Evolutionary conservation across 768 basidiomycete genomes (phyloP), one percentile per base, ranked within the genome.

Genomic region (Amanita pseudoporphyria): DNA sequence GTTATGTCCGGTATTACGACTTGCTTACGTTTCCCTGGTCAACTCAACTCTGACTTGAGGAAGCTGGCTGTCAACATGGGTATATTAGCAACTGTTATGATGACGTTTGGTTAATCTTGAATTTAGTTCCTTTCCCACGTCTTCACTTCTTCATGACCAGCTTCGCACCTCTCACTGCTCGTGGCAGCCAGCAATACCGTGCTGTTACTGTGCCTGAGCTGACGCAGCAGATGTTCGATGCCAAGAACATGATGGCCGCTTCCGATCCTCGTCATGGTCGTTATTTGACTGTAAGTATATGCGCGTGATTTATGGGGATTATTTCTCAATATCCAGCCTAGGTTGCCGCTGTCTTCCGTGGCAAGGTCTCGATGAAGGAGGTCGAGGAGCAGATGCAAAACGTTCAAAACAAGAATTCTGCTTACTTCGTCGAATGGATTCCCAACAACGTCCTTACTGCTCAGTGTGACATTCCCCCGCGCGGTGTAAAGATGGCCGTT

Each of bases 221-320:
- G 53, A 97, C 96, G 6, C 87, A 92, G 64, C 96, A 99, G 63
- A 98, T 98, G 94, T 99, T 98, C 67, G 95, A 97, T 60, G 90
- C 93, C 39, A 97, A 96, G 82, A 97, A 97, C 84, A 94, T 95
- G 91, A 95, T 97, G 93, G 92, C 94, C 58, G 96, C 96, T 19
- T 88, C 88, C 19, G 93, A 97, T 73, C 96, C 96, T 36, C 76
- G 93, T 63, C 88, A 96, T 58, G 96, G 96, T 55, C 88, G 93
- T 59, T 99, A 98, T 74, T 84, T 99, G 53, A 99, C 96, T 35
- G 95, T 85, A 58, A 45, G 78, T 60, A 31, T 35, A 10, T 38
- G 38, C 24, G 14, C 45, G 1, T 37, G 19, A 48, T 49, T 5
- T 38, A 14, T n/a, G n/a, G 7, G 24, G 1, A 12, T 5, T 32